Conservation (phyloP, 768 basidiomycete genomes). For the Collybia mongolica region DNA sequence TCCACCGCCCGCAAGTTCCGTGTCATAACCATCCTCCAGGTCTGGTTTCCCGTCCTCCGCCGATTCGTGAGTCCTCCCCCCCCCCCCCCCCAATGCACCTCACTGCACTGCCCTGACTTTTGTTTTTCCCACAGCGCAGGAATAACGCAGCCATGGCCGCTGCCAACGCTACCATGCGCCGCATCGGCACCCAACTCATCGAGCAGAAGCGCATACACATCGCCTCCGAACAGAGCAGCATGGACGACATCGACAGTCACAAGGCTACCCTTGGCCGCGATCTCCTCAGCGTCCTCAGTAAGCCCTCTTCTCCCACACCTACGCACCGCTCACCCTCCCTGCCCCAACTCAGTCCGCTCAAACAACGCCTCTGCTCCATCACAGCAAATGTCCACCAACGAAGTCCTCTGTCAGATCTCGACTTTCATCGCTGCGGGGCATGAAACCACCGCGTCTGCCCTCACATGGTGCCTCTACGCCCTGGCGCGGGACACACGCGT, state of each 20-base stretch:
- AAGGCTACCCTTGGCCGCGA: slow-evolving; percentile 43
- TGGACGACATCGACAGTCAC: neutral
- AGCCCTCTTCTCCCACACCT: slow-evolving; percentile 15
- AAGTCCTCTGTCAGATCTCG: slow-evolving; percentile 61
- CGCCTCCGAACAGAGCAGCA: slow-evolving; percentile 21
- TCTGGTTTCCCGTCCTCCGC: slow-evolving; percentile 57
- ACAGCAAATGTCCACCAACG: slow-evolving; percentile 52
- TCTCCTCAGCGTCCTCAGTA: slow-evolving; percentile 55
- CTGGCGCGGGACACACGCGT: slow-evolving; percentile 39
- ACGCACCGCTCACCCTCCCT: slow-evolving; percentile 2
- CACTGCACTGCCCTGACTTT: neutral
- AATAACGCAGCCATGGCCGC: slow-evolving; percentile 41
- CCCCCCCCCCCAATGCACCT: neutral
- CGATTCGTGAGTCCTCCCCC: slow-evolving; percentile 42
- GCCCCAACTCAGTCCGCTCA: slow-evolving; percentile 47
- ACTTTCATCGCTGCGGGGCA: slow-evolving; percentile 67
- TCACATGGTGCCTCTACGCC: slow-evolving; percentile 64
- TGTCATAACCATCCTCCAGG: slow-evolving; percentile 50
- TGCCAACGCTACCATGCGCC: slow-evolving; percentile 45
- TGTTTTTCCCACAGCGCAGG: slow-evolving; percentile 33
- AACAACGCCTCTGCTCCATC: slow-evolving; percentile 44
- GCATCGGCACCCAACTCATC: slow-evolving; percentile 54
- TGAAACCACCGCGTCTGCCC: slow-evolving; percentile 57
- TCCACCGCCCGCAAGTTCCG: slow-evolving; percentile 51
- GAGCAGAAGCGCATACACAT: slow-evolving; percentile 44